Evolutionary conservation across 1,139 yeast species (phyloP), one percentile per base, ranked within the genome.

Genomic region (Geotrichum restrictum): DNA sequence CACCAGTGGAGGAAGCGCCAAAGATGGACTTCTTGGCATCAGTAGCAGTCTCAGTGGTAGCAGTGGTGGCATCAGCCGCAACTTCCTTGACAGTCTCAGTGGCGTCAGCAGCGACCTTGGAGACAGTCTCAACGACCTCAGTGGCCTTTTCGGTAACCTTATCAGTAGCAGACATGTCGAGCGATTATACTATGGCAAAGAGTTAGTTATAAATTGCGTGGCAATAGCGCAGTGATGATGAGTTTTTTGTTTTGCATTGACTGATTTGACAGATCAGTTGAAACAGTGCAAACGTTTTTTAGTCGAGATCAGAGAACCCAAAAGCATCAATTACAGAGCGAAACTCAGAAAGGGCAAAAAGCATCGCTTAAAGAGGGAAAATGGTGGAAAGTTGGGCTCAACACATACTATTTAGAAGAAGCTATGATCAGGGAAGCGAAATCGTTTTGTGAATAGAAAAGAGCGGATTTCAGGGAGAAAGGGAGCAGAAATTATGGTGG

Each of bases 1-100:
- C 69, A 48, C 89, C 78, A 39, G 86, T 81, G 60, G 71, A 63
- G 53, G 68, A 61, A 31, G 60, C 53, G n/a, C 64, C 63, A 41
- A 61, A 61, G 22, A 61, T 54, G 31, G 61, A 49, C 51, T 53
- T 51, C 48, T 54, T 50, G 18, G 38, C 46, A 14, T 52, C 60
- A n/a, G 41, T 53, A 52, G 41, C 52, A 16, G 51, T 50, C 42
- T 57, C 58, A 44, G 57, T 39, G 53, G 59, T 56, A 45, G 61
- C 51, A 14, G 55, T 48, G 38, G 55, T 50, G 51, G 51, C 60
- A 51, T 54, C 50, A 36, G 53, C 52, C 45, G 57, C 49, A 42
- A 57, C 52, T n/a, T 54, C 49, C 41, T 56, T 50, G 51, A 51
- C 60, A 51, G 55, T 51, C 39, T 53, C 52, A 47, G 57, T 48